Evolutionary conservation across 257 asterid genomes (phyloP).

Genomic region (Mitragyna speciosa): DNA sequence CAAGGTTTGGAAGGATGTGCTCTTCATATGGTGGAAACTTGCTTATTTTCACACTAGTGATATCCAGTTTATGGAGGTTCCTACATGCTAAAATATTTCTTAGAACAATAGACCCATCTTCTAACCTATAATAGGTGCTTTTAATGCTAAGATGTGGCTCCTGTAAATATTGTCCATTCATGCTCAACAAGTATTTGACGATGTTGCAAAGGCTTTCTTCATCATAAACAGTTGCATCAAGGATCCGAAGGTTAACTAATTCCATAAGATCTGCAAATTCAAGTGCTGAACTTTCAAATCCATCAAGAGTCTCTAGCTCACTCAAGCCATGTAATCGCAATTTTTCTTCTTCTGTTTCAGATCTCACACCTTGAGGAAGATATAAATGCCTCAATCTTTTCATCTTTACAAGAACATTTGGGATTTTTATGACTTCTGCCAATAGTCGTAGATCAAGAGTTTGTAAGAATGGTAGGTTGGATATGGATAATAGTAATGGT

Average conservation of each 20-base stretch:
- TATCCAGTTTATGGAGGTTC: not conserved
- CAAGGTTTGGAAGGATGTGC: not conserved
- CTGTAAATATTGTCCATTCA: accelerated
- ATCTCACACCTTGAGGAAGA: not conserved
- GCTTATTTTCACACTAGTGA: not conserved
- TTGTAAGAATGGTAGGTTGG: constrained; percentile 5
- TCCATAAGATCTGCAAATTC: not conserved
- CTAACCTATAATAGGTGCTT: too few relatives aligned
- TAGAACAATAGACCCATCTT: not conserved
- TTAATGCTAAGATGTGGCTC: not conserved
- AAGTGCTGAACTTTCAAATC: not conserved
- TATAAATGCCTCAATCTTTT: constrained; percentile 17
- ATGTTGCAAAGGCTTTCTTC: not conserved
- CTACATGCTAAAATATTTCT: not conserved
- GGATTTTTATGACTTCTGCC: not conserved
- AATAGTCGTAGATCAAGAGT: not conserved
- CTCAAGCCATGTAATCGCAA: not conserved
- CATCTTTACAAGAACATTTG: constrained; percentile 16
- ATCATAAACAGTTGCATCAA: not conserved
- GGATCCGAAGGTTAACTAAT: constrained; percentile 4
- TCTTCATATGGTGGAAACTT: constrained; percentile 8
- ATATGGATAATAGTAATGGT: constrained; percentile 9
- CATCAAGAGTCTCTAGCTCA: not conserved
- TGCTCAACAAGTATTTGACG: not conserved
- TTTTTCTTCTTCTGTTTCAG: not conserved